Conservation (phyloP, 306 rosid genomes). For the Glycyrrhiza uralensis region DNA sequence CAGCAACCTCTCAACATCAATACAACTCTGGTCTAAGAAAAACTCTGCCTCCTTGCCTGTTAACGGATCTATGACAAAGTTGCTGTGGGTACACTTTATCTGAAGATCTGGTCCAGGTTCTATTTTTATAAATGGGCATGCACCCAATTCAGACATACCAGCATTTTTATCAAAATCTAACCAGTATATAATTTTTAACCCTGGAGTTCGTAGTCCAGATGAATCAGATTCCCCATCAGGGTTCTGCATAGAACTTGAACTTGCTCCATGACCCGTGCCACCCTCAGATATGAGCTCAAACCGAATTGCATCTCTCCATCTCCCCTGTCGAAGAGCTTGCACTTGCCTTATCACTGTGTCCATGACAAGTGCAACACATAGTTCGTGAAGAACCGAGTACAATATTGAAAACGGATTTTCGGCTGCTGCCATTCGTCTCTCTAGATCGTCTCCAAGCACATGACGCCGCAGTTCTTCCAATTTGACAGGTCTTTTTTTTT, state of each 20-base stretch:
- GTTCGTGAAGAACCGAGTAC: constrained; percentile 85
- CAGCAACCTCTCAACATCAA: constrained; percentile 91
- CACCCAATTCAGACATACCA: constrained; percentile 55
- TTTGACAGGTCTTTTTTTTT: constrained; percentile 62
- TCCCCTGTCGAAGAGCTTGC: constrained; percentile 80
- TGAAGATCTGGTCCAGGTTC: constrained; percentile 91
- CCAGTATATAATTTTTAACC: constrained; percentile 87
- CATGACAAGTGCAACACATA: constrained; percentile 88
- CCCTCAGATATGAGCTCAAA: constrained; percentile 86
- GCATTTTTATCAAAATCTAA: constrained; percentile 79
- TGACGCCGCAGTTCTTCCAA: constrained; percentile 66
- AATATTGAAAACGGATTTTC: constrained; percentile 79
- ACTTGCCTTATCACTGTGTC: constrained; percentile 93
- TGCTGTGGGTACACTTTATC: constrained; percentile 78
- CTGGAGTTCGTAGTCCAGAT: constrained; percentile 81
- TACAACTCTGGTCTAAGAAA: constrained; percentile 77
- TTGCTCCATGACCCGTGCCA: constrained; percentile 55
- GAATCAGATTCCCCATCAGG: constrained; percentile 84
- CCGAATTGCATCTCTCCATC: constrained; percentile 97
- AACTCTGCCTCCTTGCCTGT: constrained; percentile 89
- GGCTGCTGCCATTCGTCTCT: constrained; percentile 92
- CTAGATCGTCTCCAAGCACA: constrained; percentile 86
- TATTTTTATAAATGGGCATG: constrained; percentile 77
- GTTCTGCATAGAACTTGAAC: constrained; percentile 63
- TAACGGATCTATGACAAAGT: constrained; percentile 85